These are phyloP conservation scores for Aristolochia contorta DNA, from an alignment of 164 flowering plant species.

Conservation along the genomic window DNA sequence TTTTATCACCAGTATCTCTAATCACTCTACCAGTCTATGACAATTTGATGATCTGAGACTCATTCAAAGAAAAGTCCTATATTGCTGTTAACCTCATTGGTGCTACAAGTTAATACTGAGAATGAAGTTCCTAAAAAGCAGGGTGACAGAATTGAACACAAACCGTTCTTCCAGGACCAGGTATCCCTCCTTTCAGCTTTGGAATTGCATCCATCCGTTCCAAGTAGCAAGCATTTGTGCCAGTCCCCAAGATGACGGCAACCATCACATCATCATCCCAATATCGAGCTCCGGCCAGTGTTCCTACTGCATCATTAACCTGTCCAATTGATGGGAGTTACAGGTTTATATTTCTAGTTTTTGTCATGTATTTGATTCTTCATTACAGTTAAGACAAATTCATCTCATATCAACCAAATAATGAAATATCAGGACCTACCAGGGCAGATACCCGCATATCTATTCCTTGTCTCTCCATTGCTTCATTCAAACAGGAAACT, in stretches of 20 bases:
- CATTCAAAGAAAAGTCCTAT: too few species aligned
- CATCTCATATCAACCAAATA: neutral
- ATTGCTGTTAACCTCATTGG: too few species aligned
- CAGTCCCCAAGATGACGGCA: conserved; percentile 92
- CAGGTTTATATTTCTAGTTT: too few species aligned
- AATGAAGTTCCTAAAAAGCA: neutral
- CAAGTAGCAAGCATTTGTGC: conserved; percentile 91
- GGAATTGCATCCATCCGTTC: conserved; percentile 59
- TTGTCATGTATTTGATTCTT: too few species aligned
- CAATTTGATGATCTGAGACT: too few species aligned
- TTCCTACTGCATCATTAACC: conserved; percentile 90
- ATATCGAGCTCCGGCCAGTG: conserved; percentile 84
- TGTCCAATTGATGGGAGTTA: conserved; percentile 8
- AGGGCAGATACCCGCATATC: conserved; percentile 79
- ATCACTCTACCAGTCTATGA: too few species aligned
- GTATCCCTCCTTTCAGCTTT: conserved; percentile 30
- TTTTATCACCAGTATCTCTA: too few species aligned
- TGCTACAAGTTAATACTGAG: too few species aligned
- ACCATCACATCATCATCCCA: conserved; percentile 82
- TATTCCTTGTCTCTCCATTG: conserved; percentile 57
- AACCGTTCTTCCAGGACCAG: conserved; percentile 55
- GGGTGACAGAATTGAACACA: conserved; percentile 5
- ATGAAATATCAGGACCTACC: conserved; percentile 36
- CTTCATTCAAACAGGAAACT: conserved; percentile 76
- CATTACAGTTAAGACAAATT: neutral